Evolutionary conservation across 352 stramenopile species (phyloP).

Genomic region (Thalassiosira oceanica): DNA sequence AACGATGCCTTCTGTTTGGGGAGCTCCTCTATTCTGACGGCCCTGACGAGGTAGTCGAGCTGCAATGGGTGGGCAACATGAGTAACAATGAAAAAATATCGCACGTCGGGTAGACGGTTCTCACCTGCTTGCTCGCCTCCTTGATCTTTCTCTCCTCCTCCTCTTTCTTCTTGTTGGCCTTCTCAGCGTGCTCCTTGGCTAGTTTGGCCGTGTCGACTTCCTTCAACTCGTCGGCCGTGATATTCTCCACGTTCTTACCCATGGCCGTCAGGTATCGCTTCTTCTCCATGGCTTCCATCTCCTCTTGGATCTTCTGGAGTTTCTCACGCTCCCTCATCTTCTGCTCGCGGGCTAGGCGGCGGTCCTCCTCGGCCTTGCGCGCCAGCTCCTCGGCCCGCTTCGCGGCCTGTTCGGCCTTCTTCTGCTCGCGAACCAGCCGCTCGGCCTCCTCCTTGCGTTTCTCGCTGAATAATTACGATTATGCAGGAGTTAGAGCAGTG

Average conservation of each 20-base stretch:
- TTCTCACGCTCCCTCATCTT: conserved; percentile 88
- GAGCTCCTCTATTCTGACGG: conserved; percentile 93
- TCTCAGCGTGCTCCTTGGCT: conserved; percentile 91
- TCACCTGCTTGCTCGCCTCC: conserved; percentile 82
- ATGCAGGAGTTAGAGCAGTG: too few species aligned
- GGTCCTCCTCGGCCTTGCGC: conserved; percentile 91
- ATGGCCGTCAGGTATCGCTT: conserved; percentile 77
- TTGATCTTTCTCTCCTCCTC: conserved; percentile 91
- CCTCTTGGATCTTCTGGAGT: conserved; percentile 92
- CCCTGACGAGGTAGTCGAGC: conserved; percentile 94
- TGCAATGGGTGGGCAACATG: too few species aligned
- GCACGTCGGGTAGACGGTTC: too few species aligned
- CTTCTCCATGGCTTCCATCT: conserved; percentile 92
- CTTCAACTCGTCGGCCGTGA: conserved; percentile 79
- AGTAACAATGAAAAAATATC: too few species aligned
- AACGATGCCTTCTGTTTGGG: conserved; percentile 84
- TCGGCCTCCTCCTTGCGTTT: conserved; percentile 96
- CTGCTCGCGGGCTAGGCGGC: conserved; percentile 62
- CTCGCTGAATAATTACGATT: too few species aligned
- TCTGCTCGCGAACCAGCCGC: conserved; percentile 89
- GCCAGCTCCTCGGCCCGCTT: conserved; percentile 86
- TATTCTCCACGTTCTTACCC: conserved; percentile 78
- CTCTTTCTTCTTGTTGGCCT: conserved; percentile 92
- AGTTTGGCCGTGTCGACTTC: conserved; percentile 70
- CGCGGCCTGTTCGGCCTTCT: conserved; percentile 84